A percentile compares a stretch with the other conserved stretches of the same genome.
phyloP scores from a whole-genome alignment of 495 filamentous ascomycete genomes.

The Apiosordaria backusii region DNA sequence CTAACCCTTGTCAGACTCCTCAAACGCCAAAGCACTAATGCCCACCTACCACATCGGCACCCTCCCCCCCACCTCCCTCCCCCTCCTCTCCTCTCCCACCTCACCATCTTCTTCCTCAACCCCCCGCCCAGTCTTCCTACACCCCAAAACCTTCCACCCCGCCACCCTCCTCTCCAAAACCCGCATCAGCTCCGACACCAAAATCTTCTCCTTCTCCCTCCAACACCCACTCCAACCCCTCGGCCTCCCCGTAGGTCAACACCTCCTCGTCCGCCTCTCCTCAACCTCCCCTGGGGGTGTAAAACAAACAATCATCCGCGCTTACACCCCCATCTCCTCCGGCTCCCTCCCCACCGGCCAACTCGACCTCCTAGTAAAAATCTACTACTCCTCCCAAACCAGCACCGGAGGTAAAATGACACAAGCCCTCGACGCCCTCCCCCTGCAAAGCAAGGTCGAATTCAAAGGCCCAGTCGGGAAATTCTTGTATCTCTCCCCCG shows the following conservation, averaged over 20 bases:
- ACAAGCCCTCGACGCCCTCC: conserved; percentile 68
- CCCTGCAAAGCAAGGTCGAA: conserved; percentile 67
- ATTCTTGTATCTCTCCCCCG: conserved; percentile 74
- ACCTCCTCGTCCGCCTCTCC: conserved; percentile 79
- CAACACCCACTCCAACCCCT: conserved; percentile 67
- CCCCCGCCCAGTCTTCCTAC: conserved; percentile 62
- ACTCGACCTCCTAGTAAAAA: conserved; percentile 76
- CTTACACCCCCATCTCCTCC: conserved; percentile 84
- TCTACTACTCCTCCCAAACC: conserved; percentile 65
- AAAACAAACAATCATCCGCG: conserved; percentile 66
- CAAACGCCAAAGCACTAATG: conserved; percentile 94
- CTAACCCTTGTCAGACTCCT: conserved; percentile 59
- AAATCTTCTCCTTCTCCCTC: conserved; percentile 77
- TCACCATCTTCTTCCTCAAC: conserved; percentile 55
- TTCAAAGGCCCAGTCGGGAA: conserved; percentile 91
- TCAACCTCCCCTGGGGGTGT: conserved; percentile 43
- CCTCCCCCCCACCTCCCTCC: conserved; percentile 64
- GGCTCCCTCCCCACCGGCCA: conserved; percentile 52
- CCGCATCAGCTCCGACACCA: conserved; percentile 73
- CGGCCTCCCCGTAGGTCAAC: conserved; percentile 83
- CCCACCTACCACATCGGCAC: conserved; percentile 81
- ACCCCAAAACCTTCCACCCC: conserved; percentile 67
- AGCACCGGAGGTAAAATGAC: conserved; percentile 76
- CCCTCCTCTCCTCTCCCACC: conserved; percentile 6
- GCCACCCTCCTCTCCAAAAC: conserved; percentile 63